Conservation (phyloP, 805 yeast species). For the Saccharomycopsis babjevae region DNA sequence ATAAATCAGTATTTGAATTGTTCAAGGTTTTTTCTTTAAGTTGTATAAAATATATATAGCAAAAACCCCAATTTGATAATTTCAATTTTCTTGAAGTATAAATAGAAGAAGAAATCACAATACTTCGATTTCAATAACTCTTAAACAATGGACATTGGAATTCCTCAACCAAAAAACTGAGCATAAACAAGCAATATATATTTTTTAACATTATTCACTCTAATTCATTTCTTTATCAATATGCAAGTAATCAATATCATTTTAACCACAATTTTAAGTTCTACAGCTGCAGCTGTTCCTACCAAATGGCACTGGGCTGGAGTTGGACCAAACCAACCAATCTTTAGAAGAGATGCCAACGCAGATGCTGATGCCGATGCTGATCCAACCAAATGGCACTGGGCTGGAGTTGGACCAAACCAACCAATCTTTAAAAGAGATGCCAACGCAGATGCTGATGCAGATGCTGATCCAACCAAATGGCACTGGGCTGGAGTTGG, state of each 20-base stretch:
- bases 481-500: conserved; percentile 1
- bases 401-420: conserved; percentile 3
- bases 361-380: conserved; percentile 10
- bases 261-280: neutral
- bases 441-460: neutral
- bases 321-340: conserved; percentile 8
- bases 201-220: neutral
- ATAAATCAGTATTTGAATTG: neutral
- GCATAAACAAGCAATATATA: too few relatives aligned
- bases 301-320: conserved; percentile 4
- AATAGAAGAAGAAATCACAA: neutral
- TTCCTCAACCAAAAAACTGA: neutral
- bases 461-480: neutral
- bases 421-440: conserved; percentile 12
- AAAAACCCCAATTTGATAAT: too few relatives aligned
- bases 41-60: too few relatives aligned
- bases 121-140: neutral
- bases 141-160: neutral
- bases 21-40: too few relatives aligned
- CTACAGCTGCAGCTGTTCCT: neutral
- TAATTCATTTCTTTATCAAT: neutral
- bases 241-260: neutral
- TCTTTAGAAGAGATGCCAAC: conserved; percentile 14
- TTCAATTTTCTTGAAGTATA: neutral
- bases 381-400: conserved; percentile 3